A percentile compares a stretch with the other conserved stretches of the same genome.
These are phyloP conservation scores for Saccharomyces pastorianus DNA, from an alignment of 1,139 yeast species.

Conservation along the genomic window DNA sequence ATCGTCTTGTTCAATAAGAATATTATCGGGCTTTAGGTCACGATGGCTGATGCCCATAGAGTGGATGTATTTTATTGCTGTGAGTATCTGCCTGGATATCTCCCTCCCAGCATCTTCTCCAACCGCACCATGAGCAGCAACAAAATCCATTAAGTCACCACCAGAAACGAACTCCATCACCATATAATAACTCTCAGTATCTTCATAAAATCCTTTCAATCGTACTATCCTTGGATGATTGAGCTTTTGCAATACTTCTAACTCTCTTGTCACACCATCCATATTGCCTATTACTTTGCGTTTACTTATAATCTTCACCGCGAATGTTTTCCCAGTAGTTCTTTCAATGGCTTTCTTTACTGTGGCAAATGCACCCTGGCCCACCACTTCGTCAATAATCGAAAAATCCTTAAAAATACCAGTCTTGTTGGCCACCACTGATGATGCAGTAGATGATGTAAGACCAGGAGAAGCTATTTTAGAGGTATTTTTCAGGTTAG, in stretches of 20 bases:
- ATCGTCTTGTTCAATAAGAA: constrained; percentile 80
- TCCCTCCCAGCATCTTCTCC: constrained; percentile 87
- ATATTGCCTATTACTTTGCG: constrained; percentile 73
- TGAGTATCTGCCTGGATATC: constrained; percentile 71
- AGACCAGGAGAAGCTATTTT: neutral
- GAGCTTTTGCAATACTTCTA: constrained; percentile 65
- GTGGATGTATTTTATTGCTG: constrained; percentile 83
- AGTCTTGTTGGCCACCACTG: constrained; percentile 10
- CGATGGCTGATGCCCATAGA: constrained; percentile 84
- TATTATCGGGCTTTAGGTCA: constrained; percentile 89
- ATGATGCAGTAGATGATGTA: constrained; percentile 1
- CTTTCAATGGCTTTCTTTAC: constrained; percentile 87
- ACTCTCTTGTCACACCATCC: constrained; percentile 78
- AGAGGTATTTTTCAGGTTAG: constrained; percentile 3
- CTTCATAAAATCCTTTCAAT: constrained; percentile 78
- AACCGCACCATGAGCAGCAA: constrained; percentile 83
- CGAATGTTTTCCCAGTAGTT: constrained; percentile 73
- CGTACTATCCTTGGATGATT: constrained; percentile 81
- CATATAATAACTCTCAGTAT: constrained; percentile 66
- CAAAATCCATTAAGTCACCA: constrained; percentile 96
- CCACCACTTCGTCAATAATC: constrained; percentile 74
- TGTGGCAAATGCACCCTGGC: constrained; percentile 95
- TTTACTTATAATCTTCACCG: constrained; percentile 82
- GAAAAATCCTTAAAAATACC: constrained; percentile 69
- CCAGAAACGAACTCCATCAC: constrained; percentile 95